Evolutionary conservation across 306 rosid species (phyloP), one percentile per base, ranked within the genome.

Genomic region (Astragalus membranaceus): DNA sequence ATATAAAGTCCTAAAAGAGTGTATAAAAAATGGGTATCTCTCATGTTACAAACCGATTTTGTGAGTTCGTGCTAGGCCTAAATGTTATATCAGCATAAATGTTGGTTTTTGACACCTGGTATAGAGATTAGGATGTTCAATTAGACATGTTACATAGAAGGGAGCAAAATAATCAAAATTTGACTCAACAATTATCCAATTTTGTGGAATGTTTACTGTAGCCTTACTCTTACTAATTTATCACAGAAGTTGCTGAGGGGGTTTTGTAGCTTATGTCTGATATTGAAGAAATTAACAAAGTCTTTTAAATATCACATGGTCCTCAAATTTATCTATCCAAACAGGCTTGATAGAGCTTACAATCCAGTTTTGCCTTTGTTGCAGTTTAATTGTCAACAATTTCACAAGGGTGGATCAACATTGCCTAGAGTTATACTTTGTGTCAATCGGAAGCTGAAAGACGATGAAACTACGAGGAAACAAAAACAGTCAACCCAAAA

Each of bases 401-500:
- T 81, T 74, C 73, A 50, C 67, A 81, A 78, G 69, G 70, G 64
- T 57, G 13, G 64, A 70, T 64, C 74, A 52, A 72, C 74, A 50
- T 47, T 61, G 14, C 74, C 75, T 0, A 53, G 81, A 64, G 72
- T 72, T 53, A 10, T 83, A 65, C 57, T 75, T 7, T 81, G 83
- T 66, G 82, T 85, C 11, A 80, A 78, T 75, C 80, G 76, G 74
- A 78, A 60, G 66, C 79, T 86, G 51, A 81, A 75, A 62, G 78
- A 79, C 7, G 74, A 76, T 39, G 75, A 72, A 41, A 7, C 54
- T 60, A 57, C 35, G 64, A 75, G 74, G 88, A 82, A 56, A 73
- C 85, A 15, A 67, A 78, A 81, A 35, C 3, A 35, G 20, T 8
- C 30, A 59, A 87, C 84, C 41, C 97, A 90, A 79, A 94, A 94